A percentile compares a stretch with the other conserved stretches of the same genome.
These are phyloP conservation scores for Metschnikowia koreensis DNA, from an alignment of 805 yeast species.

Conservation along the genomic window DNA sequence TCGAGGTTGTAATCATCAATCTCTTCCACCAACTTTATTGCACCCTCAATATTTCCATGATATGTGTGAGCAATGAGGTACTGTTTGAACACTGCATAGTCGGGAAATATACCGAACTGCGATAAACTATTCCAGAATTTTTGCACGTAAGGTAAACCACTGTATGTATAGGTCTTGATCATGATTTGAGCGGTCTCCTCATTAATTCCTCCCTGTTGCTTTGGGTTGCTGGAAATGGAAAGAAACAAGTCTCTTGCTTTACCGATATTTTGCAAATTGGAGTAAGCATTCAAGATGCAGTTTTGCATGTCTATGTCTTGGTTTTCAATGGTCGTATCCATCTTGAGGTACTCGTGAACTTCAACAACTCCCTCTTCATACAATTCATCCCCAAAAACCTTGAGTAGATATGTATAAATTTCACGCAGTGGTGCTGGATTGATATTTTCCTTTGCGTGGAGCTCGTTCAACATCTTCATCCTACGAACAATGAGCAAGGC, in stretches of 20 bases:
- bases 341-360: constrained; percentile 59
- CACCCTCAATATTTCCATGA: constrained; percentile 57
- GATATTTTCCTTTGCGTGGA: constrained; percentile 36
- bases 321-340: constrained; percentile 52
- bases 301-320: constrained; percentile 60
- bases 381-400: constrained; percentile 54
- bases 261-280: constrained; percentile 53
- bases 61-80: constrained; percentile 69
- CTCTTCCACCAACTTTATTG: constrained; percentile 48
- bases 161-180: constrained; percentile 59
- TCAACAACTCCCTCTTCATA: constrained; percentile 67
- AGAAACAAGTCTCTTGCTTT: constrained; percentile 61
- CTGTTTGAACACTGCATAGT: constrained; percentile 52
- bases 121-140: constrained; percentile 62
- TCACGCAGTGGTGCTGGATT: constrained; percentile 29
- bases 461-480: constrained; percentile 53
- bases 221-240: constrained; percentile 53
- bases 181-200: constrained; percentile 65
- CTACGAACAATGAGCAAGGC: constrained; percentile 62
- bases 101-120: constrained; percentile 51
- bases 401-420: constrained; percentile 59
- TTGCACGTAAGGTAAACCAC: constrained; percentile 54
- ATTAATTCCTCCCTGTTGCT: constrained; percentile 47
- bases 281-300: constrained; percentile 61
- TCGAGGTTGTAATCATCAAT: constrained; percentile 48